Evolutionary conservation across 345 rosid species (phyloP).

Genomic region (Ricinus communis): DNA sequence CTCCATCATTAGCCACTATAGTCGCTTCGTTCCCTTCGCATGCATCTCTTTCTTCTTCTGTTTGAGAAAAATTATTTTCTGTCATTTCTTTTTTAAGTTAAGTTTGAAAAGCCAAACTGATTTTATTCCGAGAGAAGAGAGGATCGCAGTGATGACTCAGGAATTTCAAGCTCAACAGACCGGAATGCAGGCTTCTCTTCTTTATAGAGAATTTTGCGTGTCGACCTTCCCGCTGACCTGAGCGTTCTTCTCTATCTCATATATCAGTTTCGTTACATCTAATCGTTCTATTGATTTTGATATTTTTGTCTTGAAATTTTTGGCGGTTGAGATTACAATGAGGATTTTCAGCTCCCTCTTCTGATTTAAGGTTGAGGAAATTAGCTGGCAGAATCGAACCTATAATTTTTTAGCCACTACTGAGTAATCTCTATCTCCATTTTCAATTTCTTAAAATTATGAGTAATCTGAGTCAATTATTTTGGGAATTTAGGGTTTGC

Average conservation of each 20-base stretch:
- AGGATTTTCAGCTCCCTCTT: constrained; percentile 70
- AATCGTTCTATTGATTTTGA: neutral
- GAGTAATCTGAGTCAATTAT: constrained; percentile 20
- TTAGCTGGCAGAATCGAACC: constrained; percentile 78
- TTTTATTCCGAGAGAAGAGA: neutral
- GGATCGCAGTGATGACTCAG: constrained; percentile 72
- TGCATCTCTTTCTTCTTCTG: too few relatives aligned
- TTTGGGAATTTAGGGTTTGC: constrained; percentile 44
- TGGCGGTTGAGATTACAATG: constrained; percentile 39
- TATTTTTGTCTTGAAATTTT: neutral
- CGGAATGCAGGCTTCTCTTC: constrained; percentile 71
- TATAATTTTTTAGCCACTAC: constrained; percentile 40
- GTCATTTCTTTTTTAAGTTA: too few relatives aligned
- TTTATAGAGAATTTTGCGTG: constrained; percentile 54
- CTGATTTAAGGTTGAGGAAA: constrained; percentile 49
- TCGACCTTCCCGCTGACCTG: constrained; percentile 84
- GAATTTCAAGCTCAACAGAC: constrained; percentile 99
- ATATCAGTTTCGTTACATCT: neutral
- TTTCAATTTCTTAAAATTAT: too few relatives aligned
- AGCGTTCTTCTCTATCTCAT: constrained; percentile 35
- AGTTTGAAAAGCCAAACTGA: too few relatives aligned
- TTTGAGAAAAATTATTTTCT: too few relatives aligned
- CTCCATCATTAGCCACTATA: neutral
- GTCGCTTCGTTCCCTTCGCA: too few relatives aligned
- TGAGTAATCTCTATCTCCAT: constrained; percentile 41